Conservation (phyloP, 2,329 filamentous ascomycete species). For the Curvularia hawaiiensis region DNA sequence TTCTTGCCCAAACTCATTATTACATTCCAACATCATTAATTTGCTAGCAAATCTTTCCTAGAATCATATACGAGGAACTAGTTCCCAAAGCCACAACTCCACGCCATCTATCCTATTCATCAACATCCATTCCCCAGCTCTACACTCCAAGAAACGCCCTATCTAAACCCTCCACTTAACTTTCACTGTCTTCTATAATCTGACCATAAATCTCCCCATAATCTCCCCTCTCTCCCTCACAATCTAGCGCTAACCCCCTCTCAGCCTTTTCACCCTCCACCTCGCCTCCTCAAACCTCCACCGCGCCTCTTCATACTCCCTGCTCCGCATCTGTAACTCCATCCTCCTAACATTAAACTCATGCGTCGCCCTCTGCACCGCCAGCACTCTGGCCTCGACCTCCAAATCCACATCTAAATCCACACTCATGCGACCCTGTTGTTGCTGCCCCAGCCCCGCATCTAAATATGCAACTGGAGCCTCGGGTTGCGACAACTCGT, state of each 20-base stretch:
- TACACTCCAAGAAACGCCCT: too few species aligned
- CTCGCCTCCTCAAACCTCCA: constrained; percentile 10
- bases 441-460: background rate
- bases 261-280: constrained; percentile 9
- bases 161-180: too few species aligned
- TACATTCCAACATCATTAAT: too few species aligned
- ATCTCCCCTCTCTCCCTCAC: too few species aligned
- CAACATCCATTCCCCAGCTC: too few species aligned
- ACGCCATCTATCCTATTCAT: too few species aligned
- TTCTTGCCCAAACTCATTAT: too few species aligned
- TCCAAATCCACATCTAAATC: background rate
- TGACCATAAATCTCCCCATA: too few species aligned
- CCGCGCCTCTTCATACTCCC: constrained; percentile 5
- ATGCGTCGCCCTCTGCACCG: constrained; percentile 10
- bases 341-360: constrained; percentile 13
- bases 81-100: too few species aligned
- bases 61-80: too few species aligned
- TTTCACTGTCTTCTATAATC: too few species aligned
- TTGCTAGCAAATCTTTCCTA: too few species aligned
- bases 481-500: background rate
- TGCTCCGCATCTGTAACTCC: constrained; percentile 7
- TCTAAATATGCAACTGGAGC: background rate
- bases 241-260: background rate
- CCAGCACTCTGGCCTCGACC: background rate
- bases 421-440: background rate